Evolutionary conservation across 192 early-diverging fungal species (phyloP), one percentile per base, ranked within the genome.

Genomic region (Linnemannia exigua): DNA sequence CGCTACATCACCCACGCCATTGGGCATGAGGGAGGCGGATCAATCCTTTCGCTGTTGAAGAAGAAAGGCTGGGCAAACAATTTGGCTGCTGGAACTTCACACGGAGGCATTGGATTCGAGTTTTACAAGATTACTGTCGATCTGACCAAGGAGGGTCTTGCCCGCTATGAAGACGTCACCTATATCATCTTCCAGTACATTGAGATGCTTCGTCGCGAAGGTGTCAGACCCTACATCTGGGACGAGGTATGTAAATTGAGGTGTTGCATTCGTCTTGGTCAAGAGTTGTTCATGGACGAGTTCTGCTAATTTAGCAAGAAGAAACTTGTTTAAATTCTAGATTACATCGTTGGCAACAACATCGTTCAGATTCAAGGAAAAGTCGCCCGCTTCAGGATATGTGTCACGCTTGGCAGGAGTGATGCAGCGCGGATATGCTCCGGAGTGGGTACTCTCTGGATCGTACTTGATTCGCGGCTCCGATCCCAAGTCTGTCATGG

Each of bases 1-100:
- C 77, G 90, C 17, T 99, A 99, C 86, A 74, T 96, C 48, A 94
- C 95, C 19, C 97, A 97, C 83, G 91, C 99, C 67, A 94, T 99
- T 80, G 97, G 98, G 1, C 97, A 98, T 88, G 97, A 99, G 87
- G 95, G 95, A 50, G 89, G 89, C 46, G 98, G 98, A 15, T 98
- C 97, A 14, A 89, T 99, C 61, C 88, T 98, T 31, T 96, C 95
- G 5, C 81, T 93, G 36, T 88, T 99, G 44, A 99, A 98, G 81
- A 91, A 94, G 79, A 93, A 95, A 72, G 96, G 97, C 3, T 99
- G 98, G 98, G 97, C 96, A 1, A 93, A 95, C 50, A 91, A 90
- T 46, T 87, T 97, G 51, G 90, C 91, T 19, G 95, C 94, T 0
- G 95, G 96, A 33, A 80, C 89, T 5, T 89, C 89, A 28, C 89